phyloP scores from a whole-genome alignment of 345 rosid genomes.

The Geranium rotundifolium region DNA sequence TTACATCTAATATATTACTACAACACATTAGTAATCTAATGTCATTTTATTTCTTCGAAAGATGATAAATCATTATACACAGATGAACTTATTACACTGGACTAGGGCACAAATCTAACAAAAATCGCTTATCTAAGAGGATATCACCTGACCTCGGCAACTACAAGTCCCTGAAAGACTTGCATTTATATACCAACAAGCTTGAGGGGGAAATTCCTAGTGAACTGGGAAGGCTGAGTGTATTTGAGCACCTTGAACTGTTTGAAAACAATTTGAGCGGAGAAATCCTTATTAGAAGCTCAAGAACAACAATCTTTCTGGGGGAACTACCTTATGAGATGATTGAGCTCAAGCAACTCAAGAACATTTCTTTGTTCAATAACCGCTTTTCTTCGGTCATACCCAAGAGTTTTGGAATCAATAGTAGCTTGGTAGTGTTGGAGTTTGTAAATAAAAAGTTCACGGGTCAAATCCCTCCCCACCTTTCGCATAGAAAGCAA shows the following conservation, averaged over 20 bases:
- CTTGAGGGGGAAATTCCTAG: conserved; percentile 58
- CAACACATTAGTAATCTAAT: too few relatives aligned
- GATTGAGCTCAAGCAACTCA: conserved; percentile 40
- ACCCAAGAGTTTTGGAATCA: conserved; percentile 52
- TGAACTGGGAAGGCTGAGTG: conserved; percentile 39
- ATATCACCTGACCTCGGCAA: conserved; percentile 61
- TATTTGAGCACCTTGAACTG: conserved; percentile 45
- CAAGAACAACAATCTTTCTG: conserved; percentile 50
- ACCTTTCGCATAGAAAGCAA: conserved; percentile 50
- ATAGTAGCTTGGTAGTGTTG: conserved; percentile 47
- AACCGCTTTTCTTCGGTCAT: conserved; percentile 51
- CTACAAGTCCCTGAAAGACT: conserved; percentile 40
- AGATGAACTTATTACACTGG: too few relatives aligned
- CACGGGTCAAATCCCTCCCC: conserved; percentile 55
- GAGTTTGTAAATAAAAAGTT: conserved; percentile 57
- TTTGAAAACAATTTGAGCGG: conserved; percentile 51
- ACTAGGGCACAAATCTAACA: too few relatives aligned
- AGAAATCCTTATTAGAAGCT: conserved; percentile 53
- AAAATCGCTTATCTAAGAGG: conserved; percentile 52
- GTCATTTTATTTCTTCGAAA: too few relatives aligned
- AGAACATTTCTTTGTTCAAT: conserved; percentile 36
- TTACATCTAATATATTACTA: too few relatives aligned
- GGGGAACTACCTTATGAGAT: conserved; percentile 64
- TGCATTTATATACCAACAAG: conserved; percentile 39
- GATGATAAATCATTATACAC: too few relatives aligned